Percentiles rank a stretch among this genome's conserved stretches.
Conservation (phyloP, 768 basidiomycete genomes). For the Trametes gibbosa region DNA sequence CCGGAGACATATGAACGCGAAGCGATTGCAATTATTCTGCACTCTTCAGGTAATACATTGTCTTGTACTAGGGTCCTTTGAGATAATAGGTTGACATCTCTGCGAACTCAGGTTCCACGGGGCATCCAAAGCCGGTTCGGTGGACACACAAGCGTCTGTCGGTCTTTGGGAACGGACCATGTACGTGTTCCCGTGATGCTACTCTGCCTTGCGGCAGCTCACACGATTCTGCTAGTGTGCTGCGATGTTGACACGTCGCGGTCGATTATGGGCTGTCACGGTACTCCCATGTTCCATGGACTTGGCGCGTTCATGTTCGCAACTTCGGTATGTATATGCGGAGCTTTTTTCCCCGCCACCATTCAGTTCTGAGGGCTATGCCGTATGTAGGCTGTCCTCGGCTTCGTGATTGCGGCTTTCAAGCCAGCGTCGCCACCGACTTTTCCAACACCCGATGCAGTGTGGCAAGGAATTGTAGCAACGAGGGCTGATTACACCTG, state of each 20-base stretch:
- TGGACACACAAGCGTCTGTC: constrained; percentile 8
- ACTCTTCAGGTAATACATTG: constrained; percentile 11
- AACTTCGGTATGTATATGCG: background rate
- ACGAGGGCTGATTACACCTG: constrained; percentile 8
- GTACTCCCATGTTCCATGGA: constrained; percentile 18
- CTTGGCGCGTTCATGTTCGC: constrained; percentile 11
- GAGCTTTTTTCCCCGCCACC: background rate
- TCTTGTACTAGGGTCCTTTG: too few species aligned
- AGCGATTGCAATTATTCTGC: constrained; percentile 2
- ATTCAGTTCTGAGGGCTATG: background rate
- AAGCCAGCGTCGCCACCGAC: constrained; percentile 24
- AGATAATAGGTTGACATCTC: background rate
- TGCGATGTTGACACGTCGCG: constrained; percentile 5
- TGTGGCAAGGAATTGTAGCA: constrained; percentile 8
- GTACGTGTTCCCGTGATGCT: background rate
- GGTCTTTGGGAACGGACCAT: background rate
- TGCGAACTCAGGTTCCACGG: constrained; percentile 16
- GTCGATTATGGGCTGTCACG: constrained; percentile 12
- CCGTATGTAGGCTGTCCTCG: background rate
- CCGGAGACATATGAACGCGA: background rate
- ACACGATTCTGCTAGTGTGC: background rate
- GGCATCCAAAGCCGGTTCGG: constrained; percentile 16
- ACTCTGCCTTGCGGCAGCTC: background rate
- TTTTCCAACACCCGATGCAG: constrained; percentile 23
- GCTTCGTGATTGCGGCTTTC: constrained; percentile 23